These are phyloP conservation scores for Hyaloscypha hepaticicola DNA, from an alignment of 495 filamentous ascomycete genomes.

Conservation along the genomic window DNA sequence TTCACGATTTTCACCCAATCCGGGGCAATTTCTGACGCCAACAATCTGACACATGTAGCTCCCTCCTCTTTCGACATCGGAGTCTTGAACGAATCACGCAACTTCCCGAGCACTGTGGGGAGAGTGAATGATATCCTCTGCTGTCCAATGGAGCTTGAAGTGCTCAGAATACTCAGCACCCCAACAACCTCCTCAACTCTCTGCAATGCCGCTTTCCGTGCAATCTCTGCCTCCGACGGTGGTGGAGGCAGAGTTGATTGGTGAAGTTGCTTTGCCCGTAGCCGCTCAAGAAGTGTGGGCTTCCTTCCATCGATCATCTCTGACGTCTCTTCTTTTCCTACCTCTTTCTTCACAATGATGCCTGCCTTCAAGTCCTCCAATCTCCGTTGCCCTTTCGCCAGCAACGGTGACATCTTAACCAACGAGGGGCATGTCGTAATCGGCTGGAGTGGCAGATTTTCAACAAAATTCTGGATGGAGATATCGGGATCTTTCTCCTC, in stretches of 20 bases:
- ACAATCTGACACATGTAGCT: constrained; percentile 50
- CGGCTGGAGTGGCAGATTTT: constrained; percentile 52
- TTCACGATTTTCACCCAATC: constrained; percentile 60
- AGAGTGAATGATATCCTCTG: constrained; percentile 57
- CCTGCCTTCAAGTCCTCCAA: constrained; percentile 59
- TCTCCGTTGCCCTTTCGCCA: constrained; percentile 57
- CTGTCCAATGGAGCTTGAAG: constrained; percentile 38
- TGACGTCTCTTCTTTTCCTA: constrained; percentile 3
- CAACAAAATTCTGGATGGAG: constrained; percentile 43
- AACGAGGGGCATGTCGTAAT: constrained; percentile 48
- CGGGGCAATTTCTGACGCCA: constrained; percentile 60
- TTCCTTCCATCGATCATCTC: constrained; percentile 16
- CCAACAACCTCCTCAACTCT: constrained; percentile 59
- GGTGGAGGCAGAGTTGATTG: constrained; percentile 41
- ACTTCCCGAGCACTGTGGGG: constrained; percentile 53
- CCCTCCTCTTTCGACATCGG: constrained; percentile 62
- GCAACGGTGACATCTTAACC: constrained; percentile 41
- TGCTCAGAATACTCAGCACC: constrained; percentile 57
- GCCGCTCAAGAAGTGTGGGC: constrained; percentile 56
- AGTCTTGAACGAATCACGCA: constrained; percentile 60
- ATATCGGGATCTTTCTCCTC: constrained; percentile 15
- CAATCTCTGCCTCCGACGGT: constrained; percentile 47
- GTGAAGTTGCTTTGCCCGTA: constrained; percentile 57
- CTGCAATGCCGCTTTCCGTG: constrained; percentile 57
- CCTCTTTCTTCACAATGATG: constrained; percentile 40